Conservation (phyloP, 2,329 filamentous ascomycete species). For the Fusarium metavorans region DNA sequence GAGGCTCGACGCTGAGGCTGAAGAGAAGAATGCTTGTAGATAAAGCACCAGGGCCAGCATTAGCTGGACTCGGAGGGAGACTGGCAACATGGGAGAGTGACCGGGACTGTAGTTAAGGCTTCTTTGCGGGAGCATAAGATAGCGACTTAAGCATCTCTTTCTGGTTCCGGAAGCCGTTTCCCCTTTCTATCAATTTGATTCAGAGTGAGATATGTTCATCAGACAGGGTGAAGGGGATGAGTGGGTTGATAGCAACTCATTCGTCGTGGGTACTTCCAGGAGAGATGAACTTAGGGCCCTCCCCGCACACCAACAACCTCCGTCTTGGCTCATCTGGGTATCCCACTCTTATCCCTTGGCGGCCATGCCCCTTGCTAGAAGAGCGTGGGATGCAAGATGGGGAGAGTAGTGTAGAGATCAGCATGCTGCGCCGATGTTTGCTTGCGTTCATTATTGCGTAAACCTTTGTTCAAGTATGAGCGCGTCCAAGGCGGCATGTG, state of each 20-base stretch:
- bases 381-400: neutral
- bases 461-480: neutral
- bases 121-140: neutral
- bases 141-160: neutral
- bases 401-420: neutral
- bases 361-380: neutral
- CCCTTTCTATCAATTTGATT: neutral
- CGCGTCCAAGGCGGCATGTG: neutral
- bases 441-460: neutral
- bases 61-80: neutral
- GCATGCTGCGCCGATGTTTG: neutral
- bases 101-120: neutral
- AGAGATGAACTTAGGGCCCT: neutral
- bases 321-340: neutral
- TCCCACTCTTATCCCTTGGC: neutral
- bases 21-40: neutral
- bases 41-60: constrained; percentile 9
- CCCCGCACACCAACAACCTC: neutral
- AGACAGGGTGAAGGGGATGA: neutral
- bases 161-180: neutral
- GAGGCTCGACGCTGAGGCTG: constrained; percentile 3
- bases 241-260: neutral
- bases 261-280: neutral
- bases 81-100: constrained; percentile 7
- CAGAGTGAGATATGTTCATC: neutral